Base-by-base conservation (phyloP, 306 rosid species). In the Arachis hypogaea region DNA sequence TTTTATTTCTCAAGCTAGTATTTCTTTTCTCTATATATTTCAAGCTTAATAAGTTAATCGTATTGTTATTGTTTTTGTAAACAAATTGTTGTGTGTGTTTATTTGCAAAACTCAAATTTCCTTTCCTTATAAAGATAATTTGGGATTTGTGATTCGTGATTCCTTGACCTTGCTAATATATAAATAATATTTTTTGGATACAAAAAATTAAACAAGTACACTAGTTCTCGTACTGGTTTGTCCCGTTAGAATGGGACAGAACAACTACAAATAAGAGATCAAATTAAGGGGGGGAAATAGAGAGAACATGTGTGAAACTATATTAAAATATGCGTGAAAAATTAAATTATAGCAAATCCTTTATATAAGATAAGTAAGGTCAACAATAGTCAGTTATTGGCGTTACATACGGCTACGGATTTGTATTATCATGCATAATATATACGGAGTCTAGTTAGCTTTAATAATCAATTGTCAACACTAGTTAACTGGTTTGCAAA, bases 401-500 rank as follows among this genome's bases (percentile, higher is more conserved):
- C 42, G 36, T 5, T 50, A 14, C 38, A 2, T 4, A 33, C 38
- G 38, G 38, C 38, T 33, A 33, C 2, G 38, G 4, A 33, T 33
- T 33, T 33, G 38, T 33, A 33, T 33, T 33, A 4, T 4, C 38
- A 33, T 33, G 38, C 38, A 33, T 33, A 33, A 33, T 33, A 33
- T 33, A 33, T 33, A 33, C 28, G 28, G 28, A 22, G 28, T 22
- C 1, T 22, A 22, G 28, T 33, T 33, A 33, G 4, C 38, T 4
- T 33, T 33, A 33, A 33, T 64, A 22, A 57, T 72, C 75, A 41
- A 67, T 45, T 42, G 66, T 73, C 79, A 79, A 68, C 68, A 74
- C 56, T 68, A 44, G 54, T 2, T 51, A 51, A 42, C 79, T 60
- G 30, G 66, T 59, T 14, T 14, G 45, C 57, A 60, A 57, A 47